A percentile compares a stretch with the other conserved stretches of the same genome.
Conservation (phyloP, 257 asterid species). For the Lantana camara region DNA sequence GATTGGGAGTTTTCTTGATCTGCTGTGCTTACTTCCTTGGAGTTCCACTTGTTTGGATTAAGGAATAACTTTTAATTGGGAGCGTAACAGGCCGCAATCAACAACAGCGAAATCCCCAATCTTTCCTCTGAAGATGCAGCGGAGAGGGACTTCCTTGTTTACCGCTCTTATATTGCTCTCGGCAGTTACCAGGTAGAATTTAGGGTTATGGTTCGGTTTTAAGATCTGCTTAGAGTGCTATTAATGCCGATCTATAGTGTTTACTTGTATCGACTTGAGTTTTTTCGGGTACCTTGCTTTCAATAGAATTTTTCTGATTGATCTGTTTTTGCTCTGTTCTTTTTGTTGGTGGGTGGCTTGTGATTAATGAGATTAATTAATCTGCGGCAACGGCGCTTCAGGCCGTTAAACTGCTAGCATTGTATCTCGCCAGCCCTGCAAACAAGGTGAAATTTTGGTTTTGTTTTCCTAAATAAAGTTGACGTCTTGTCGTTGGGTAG, state of each 20-base stretch:
- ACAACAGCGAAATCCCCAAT: conserved; percentile 87
- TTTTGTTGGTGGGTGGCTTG: conserved; percentile 53
- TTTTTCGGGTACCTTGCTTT: not conserved
- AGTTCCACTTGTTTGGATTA: conserved; percentile 78
- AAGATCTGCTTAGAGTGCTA: conserved; percentile 28
- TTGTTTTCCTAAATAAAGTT: not conserved
- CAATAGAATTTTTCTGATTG: conserved; percentile 13
- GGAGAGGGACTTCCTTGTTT: conserved; percentile 81
- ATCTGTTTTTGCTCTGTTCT: conserved; percentile 12
- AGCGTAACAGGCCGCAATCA: conserved; percentile 96
- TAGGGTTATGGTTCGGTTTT: not conserved
- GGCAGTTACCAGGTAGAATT: conserved; percentile 75
- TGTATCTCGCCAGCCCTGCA: conserved; percentile 68
- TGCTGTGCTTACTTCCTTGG: too few relatives aligned
- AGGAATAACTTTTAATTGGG: conserved; percentile 90
- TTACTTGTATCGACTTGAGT: conserved; percentile 1
- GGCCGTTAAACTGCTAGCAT: conserved; percentile 90
- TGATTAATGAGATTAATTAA: conserved; percentile 85
- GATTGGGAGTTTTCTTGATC: too few relatives aligned
- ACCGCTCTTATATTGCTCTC: conserved; percentile 89
- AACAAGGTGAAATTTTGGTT: conserved; percentile 56
- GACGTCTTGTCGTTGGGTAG: too few relatives aligned
- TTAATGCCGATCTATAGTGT: conserved; percentile 22
- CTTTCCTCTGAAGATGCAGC: conserved; percentile 76
- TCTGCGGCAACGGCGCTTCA: conserved; percentile 97